Percentiles rank a stretch among this genome's conserved stretches.
phyloP scores from a whole-genome alignment of 768 basidiomycete species.

The Suillus bovinus region DNA sequence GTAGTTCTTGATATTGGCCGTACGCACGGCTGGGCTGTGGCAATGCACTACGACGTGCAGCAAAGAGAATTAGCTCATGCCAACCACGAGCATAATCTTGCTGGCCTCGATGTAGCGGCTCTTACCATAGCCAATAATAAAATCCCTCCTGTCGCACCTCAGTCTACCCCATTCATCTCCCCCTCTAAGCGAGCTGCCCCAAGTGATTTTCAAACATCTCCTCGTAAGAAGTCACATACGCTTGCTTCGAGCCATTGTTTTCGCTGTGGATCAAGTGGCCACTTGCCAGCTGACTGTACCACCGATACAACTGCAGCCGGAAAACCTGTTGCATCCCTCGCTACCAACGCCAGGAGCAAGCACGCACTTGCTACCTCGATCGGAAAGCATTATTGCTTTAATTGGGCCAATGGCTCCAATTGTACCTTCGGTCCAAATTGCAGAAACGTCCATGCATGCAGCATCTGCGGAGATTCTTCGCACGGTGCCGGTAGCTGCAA shows the following conservation, averaged over 20 bases:
- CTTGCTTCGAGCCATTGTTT: background rate
- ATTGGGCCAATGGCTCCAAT: slow-evolving; percentile 13
- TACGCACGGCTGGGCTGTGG: too few species aligned
- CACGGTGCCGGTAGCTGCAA: slow-evolving; percentile 35
- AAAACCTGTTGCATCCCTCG: background rate
- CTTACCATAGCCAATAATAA: too few species aligned
- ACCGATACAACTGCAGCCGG: background rate
- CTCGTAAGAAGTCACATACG: background rate
- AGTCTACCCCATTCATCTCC: too few species aligned
- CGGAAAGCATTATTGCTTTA: slow-evolving; percentile 10
- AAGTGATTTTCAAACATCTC: background rate
- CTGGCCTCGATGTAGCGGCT: too few species aligned
- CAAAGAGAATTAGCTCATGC: too few species aligned
- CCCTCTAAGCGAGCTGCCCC: background rate
- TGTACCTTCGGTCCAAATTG: slow-evolving; percentile 24
- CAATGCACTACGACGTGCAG: too few species aligned
- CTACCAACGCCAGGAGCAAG: background rate
- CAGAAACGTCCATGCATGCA: slow-evolving; percentile 30
- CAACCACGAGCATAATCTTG: too few species aligned
- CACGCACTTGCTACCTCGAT: slow-evolving; percentile 22
- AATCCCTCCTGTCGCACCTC: too few species aligned
- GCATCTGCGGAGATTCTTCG: slow-evolving; percentile 24
- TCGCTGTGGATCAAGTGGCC: too few species aligned
- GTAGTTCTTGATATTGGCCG: too few species aligned
- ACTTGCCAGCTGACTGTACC: background rate